Evolutionary conservation across 1,284 basidiomycete genomes (phyloP).

Genomic region (Ustilago vetiveriae): DNA sequence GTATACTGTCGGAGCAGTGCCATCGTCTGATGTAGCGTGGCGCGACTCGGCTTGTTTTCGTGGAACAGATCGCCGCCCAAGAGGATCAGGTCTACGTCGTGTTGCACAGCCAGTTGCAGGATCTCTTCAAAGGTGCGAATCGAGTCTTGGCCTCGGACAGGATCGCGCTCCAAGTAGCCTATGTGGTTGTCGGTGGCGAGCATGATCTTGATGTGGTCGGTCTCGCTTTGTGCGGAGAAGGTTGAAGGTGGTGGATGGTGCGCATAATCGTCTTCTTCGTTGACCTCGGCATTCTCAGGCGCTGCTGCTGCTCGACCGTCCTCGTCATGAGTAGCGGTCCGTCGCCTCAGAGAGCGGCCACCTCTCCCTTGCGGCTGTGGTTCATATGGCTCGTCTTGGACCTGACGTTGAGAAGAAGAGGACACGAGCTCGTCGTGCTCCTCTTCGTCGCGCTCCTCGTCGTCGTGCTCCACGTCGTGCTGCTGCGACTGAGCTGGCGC

Average conservation of each 20-base stretch:
- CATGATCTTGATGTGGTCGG: conserved; percentile 56
- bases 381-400: not conserved
- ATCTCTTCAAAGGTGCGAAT: conserved; percentile 96
- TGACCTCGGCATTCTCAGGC: conserved; percentile 2
- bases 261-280: conserved; percentile 2
- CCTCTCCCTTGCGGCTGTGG: not conserved
- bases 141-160: conserved; percentile 90
- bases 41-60: conserved; percentile 92
- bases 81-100: conserved; percentile 73
- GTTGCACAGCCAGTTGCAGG: conserved; percentile 84
- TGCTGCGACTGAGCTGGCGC: conserved; percentile 11
- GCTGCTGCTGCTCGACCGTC: conserved; percentile 1
- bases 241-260: conserved; percentile 22
- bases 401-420: conserved; percentile 7
- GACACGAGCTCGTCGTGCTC: conserved; percentile 21
- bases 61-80: conserved; percentile 97
- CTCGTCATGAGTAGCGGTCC: not conserved
- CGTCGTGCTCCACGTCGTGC: conserved; percentile 11
- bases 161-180: conserved; percentile 93
- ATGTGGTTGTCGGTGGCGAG: conserved; percentile 71
- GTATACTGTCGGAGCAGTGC: conserved; percentile 90
- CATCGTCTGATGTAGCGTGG: conserved; percentile 78
- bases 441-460: conserved; percentile 7
- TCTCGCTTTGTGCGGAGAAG: conserved; percentile 29
- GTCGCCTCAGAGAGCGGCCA: not conserved